Conservation (phyloP, 2,329 filamentous ascomycete species). For the Colletotrichum neosansevieriae region DNA sequence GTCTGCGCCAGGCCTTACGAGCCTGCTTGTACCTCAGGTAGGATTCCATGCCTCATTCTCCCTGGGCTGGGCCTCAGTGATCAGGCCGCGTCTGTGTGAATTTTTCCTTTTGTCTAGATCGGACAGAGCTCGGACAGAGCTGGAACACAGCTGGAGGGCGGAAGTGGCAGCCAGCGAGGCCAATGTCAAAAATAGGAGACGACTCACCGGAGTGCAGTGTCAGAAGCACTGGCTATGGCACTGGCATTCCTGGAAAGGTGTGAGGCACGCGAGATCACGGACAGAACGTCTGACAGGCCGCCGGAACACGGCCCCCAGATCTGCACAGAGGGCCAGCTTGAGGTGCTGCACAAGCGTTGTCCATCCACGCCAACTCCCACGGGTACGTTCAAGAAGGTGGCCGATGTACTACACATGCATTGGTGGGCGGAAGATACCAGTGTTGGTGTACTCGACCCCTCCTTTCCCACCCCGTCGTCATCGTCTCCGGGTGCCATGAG, state of each 20-base stretch:
- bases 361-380: not conserved
- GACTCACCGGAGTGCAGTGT: not conserved
- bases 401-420: not conserved
- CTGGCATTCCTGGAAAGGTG: not conserved
- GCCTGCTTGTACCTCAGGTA: not conserved
- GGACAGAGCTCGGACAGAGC: slow-evolving; percentile 7
- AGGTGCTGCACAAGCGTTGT: slow-evolving; percentile 10
- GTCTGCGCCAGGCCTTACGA: not conserved
- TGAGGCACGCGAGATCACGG: not conserved
- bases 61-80: not conserved
- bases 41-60: not conserved
- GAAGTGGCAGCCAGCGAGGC: not conserved
- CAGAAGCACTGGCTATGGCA: too few species aligned
- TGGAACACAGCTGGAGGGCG: slow-evolving; percentile 9
- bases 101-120: slow-evolving; percentile 6
- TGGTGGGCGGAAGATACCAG: not conserved
- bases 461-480: slow-evolving; percentile 9
- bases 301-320: slow-evolving; percentile 30
- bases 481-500: slow-evolving; percentile 20
- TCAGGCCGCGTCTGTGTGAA: slow-evolving; percentile 21
- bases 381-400: not conserved
- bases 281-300: slow-evolving; percentile 27
- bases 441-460: not conserved
- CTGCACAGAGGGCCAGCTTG: slow-evolving; percentile 1
- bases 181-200: slow-evolving; percentile 10